phyloP scores from a whole-genome alignment of 1,139 yeast genomes.

The Arxiozyma bovina region DNA sequence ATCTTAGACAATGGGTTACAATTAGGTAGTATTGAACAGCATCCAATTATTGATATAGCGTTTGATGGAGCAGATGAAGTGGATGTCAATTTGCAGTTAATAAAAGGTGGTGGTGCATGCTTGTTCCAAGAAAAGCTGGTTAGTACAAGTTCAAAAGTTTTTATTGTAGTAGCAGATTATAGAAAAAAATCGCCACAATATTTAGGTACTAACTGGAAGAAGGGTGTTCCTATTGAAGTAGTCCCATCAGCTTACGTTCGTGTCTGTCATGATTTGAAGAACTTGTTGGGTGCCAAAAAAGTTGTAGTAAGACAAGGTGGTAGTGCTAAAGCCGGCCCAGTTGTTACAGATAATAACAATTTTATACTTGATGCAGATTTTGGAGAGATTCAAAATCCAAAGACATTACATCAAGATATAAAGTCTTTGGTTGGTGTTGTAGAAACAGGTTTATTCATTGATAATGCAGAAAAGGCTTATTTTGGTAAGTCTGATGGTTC shows the following conservation, averaged over 20 bases:
- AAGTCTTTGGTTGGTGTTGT: conserved; percentile 86
- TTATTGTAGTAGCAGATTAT: conserved; percentile 87
- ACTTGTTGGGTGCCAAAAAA: conserved; percentile 43
- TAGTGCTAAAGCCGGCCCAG: conserved; percentile 92
- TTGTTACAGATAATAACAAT: conserved; percentile 94
- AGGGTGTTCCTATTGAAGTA: conserved; percentile 93
- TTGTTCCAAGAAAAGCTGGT: conserved; percentile 93
- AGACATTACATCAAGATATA: conserved; percentile 51
- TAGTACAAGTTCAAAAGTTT: conserved; percentile 67
- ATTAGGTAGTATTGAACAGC: conserved; percentile 77
- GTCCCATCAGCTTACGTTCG: conserved; percentile 83
- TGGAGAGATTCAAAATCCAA: conserved; percentile 62
- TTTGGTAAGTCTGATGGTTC: conserved; percentile 78
- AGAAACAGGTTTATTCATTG: conserved; percentile 85
- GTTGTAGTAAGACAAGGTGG: conserved; percentile 79
- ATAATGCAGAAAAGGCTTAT: conserved; percentile 65
- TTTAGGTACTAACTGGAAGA: conserved; percentile 75
- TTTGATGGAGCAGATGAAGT: conserved; percentile 99
- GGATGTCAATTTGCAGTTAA: conserved; percentile 68
- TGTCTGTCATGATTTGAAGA: conserved; percentile 52
- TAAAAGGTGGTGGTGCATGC: conserved; percentile 99
- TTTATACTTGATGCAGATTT: conserved; percentile 90
- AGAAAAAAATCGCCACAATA: conserved; percentile 60
- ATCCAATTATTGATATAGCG: conserved; percentile 73
- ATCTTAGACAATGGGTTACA: conserved; percentile 73